phyloP scores from a whole-genome alignment of 352 stramenopile species.

The Thraustochytrium sp. region DNA sequence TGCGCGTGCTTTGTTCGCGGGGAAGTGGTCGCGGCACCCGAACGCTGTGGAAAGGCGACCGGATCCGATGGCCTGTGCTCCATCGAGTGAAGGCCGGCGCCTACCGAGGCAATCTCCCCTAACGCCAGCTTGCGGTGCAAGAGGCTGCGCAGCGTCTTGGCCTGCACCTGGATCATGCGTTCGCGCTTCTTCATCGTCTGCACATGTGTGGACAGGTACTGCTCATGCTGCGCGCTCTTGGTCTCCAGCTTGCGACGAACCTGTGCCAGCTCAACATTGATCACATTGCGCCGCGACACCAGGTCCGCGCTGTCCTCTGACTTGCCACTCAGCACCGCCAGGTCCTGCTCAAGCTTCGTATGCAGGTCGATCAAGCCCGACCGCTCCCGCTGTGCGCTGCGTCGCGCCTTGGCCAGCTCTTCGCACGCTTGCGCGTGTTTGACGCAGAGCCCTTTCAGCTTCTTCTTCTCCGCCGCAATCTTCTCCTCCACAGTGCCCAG shows the following conservation, averaged over 20 bases:
- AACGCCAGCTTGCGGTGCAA: conserved; percentile 19
- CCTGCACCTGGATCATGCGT: conserved; percentile 13
- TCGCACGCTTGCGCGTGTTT: conserved; percentile 39
- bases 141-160: conserved; percentile 24
- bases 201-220: neutral
- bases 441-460: neutral
- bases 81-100: neutral
- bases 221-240: conserved; percentile 6
- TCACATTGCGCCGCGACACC: neutral
- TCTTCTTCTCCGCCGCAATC: neutral
- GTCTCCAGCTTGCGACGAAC: neutral
- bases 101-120: neutral
- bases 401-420: neutral
- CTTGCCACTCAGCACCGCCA: neutral
- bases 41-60: neutral
- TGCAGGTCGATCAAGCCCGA: neutral
- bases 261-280: neutral
- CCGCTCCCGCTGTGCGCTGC: neutral
- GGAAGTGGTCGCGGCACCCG: too few species aligned
- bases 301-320: neutral
- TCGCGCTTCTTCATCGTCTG: conserved; percentile 38
- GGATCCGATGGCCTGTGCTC: neutral
- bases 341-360: neutral
- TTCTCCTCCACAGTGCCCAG: neutral
- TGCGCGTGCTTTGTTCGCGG: too few species aligned